Base-by-base conservation (phyloP, 2,329 filamentous ascomycete genomes). In the Ophiostoma novo-ulmi region DNA sequence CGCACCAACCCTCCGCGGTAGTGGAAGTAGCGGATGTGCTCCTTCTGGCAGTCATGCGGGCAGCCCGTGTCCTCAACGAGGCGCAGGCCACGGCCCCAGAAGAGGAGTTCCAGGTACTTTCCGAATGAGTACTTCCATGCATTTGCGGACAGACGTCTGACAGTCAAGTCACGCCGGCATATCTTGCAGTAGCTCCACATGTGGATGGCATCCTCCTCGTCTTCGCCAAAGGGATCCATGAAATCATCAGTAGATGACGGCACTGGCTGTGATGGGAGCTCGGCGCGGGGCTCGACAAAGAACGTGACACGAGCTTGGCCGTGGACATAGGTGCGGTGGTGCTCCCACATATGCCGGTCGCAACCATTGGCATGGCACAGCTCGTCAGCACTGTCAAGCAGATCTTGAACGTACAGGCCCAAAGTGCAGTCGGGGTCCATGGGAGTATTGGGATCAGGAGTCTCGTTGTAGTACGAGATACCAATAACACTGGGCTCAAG, bases 71-170 rank as follows among this genome's bases (percentile, higher is more conserved):
- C 83, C 38, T 89, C 88, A 74, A 87, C 89, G 75, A 89, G 88
- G 77, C 89, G 91, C 67, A 98, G 82, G 52, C 92, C 91, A 61
- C 88, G 91, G 77, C 94, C 94, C 94, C 94, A 99, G 79, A 98
- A 98, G 2, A 94, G 93, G 22, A 99, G 83, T 80, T 99, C 95
- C n/a, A 99, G 84, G 76, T 98, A 99, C 79, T 99, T 99, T 13
- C 93, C 95, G 77, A 99, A 97, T 0, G 95, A 99, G 78, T 99
- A 99, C 78, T 96, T 97, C 91, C 93, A 99, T 0, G 94, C 96
- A 76, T 89, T 93, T 71, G 93, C 89, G 0, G 94, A 97, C 93
- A 99, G 97, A 41, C 90, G 89, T 74, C 92, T 91, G 67, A 94
- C 89, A 55, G 93, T 91, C 0, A 94, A 97, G 78, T 98, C 94